Evolutionary conservation across 2,329 filamentous ascomycete genomes (phyloP), one percentile per base, ranked within the genome.

Genomic region (Stachybotrys chlorohalonatus): DNA sequence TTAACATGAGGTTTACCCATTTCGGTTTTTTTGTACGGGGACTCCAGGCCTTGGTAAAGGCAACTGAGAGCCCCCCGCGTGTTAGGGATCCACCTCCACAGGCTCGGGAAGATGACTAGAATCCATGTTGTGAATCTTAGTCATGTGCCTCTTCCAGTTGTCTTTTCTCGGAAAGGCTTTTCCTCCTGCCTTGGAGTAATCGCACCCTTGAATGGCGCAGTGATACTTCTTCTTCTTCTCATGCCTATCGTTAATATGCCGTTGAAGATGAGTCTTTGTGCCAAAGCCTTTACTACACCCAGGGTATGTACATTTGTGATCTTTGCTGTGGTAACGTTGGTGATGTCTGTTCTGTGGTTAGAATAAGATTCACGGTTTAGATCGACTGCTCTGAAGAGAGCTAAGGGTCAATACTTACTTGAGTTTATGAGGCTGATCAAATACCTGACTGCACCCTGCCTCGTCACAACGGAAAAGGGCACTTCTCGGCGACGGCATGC

Each of bases 61-160:
- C 6, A 47, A 47, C 46, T 24, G 46, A 47, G 46, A 47, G 46
- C 46, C 46, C 46, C 46, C 46, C 64, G 72, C 70, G 2, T 67
- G 63, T 30, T 70, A 47, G 46, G 46, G 66, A 55, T 76, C 75
- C 15, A 68, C 66, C 52, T 74, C 69, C 13, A 75, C 68, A 16
- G 75, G 73, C 15, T 74, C 71, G 1, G 76, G 74, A 6, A 73
- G 66, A 24, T 64, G 55, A 50, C 61, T 60, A 50, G 70, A 66
- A 52, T 76, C 73, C 56, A 75, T 65, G 42, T 74, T 66, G 60
- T 84, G 81, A 59, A 82, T 83, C 64, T 83, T 83, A 42, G 75
- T 70, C 80, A 84, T 83, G 62, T 84, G 81, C 54, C 81, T 70
- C 60, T 80, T 77, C 81, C 81, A 84, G 65, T 84, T 84, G 61